Base-by-base conservation (phyloP, 345 rosid species). In the Mangifera indica region DNA sequence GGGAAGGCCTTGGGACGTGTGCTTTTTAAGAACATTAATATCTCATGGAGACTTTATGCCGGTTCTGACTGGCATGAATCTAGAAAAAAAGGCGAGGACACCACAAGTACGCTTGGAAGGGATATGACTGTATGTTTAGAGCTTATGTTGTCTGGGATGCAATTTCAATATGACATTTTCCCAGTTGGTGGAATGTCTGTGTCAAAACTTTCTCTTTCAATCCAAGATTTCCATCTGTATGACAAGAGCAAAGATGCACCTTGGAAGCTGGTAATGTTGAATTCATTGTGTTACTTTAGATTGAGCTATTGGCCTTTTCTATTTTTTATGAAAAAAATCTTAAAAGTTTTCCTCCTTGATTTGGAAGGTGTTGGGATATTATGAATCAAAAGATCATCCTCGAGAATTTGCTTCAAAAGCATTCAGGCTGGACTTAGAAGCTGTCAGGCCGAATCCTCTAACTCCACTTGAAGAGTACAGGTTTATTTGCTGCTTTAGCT, bases 391-490 rank as follows among this genome's bases (percentile, higher is more conserved):
- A 82, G 94, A 85, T 84, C 94, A 81, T 78, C 98, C 99, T 40
- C 87, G 98, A 78, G 91, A 87, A 75, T 88, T 94, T 48, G 83
- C 90, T 73, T 88, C 98, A 32, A 83, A 92, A 75, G 94, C 96
- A 66, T 78, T 92, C 72, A 89, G 81, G 86, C 76, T 92, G 82
- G 89, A 82, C 72, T 71, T 95, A 80, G 96, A 91, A 79, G 90
- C 93, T 82, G 96, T 92, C 67, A 89, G 94, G 74, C 99, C 98
- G 42, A 89, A 95, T 77, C 93, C 97, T 76, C 76, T 67, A 63
- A 89, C 79, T 24, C 98, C 99, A 72, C 96, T 95, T 12, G 98
- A 95, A 82, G 99, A 95, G 83, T 89, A 92, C 75, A 77, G 99
- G 99, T 92, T 78, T 73, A 70, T 58, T 25, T 71, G n/a, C 67